A percentile compares a stretch with the other conserved stretches of the same genome.
Conservation (phyloP, 2,329 filamentous ascomycete species). For the Trichoderma atroviride region DNA sequence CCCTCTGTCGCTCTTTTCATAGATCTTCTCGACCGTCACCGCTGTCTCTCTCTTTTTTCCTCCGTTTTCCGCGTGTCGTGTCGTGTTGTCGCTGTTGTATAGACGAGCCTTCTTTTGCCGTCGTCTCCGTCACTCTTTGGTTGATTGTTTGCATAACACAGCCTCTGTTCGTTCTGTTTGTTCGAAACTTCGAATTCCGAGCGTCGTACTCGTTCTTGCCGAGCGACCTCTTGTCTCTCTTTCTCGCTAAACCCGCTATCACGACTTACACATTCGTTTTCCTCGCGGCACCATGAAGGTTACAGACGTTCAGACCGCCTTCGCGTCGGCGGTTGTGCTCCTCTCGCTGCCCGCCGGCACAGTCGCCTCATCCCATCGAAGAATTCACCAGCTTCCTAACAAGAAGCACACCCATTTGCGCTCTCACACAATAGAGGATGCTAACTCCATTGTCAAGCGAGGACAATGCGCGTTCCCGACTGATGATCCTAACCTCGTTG, state of each 20-base stretch:
- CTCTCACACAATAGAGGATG: constrained; percentile 31
- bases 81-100: constrained; percentile 17
- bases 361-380: constrained; percentile 39
- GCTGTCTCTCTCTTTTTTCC: constrained; percentile 25
- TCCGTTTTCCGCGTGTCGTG: constrained; percentile 20
- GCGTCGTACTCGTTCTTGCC: constrained; percentile 7
- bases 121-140: constrained; percentile 20
- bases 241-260: constrained; percentile 9
- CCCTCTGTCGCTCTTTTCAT: constrained; percentile 25
- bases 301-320: constrained; percentile 51
- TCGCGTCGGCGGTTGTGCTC: constrained; percentile 54
- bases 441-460: constrained; percentile 52
- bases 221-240: constrained; percentile 11
- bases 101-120: constrained; percentile 13
- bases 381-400: constrained; percentile 46
- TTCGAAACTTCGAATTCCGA: constrained; percentile 1
- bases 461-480: constrained; percentile 66
- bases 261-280: constrained; percentile 23
- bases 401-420: constrained; percentile 42
- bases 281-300: constrained; percentile 53
- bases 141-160: constrained; percentile 20
- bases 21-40: constrained; percentile 20
- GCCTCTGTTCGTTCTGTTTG: constrained; percentile 14
- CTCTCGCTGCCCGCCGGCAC: constrained; percentile 47
- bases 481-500: constrained; percentile 64